Percentiles rank a stretch among this genome's conserved stretches.
These are phyloP conservation scores for Exsudoporus frostii DNA, from an alignment of 768 basidiomycete genomes.

Conservation along the genomic window DNA sequence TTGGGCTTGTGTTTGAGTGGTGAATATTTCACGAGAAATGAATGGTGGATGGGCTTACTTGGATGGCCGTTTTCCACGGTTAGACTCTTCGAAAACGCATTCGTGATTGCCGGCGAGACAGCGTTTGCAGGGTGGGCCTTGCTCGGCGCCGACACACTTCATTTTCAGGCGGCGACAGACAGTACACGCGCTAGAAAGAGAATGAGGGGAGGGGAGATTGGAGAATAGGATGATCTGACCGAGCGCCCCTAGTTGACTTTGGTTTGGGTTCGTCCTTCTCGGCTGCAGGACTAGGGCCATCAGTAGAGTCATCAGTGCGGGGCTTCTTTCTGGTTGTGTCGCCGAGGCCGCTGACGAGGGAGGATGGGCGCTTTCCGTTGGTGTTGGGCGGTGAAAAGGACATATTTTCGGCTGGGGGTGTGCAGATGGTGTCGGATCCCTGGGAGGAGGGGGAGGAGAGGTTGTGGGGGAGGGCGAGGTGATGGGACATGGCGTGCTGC, in stretches of 20 bases:
- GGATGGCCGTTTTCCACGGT: slow-evolving; percentile 86
- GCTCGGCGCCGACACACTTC: slow-evolving; percentile 90
- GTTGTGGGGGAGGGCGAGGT: slow-evolving; percentile 52
- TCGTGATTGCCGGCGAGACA: slow-evolving; percentile 78
- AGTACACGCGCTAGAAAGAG: slow-evolving; percentile 69
- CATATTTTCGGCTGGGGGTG: slow-evolving; percentile 64
- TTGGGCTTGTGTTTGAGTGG: slow-evolving; percentile 37
- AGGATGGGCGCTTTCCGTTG: slow-evolving; percentile 68
- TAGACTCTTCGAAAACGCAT: slow-evolving; percentile 96
- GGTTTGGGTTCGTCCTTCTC: slow-evolving; percentile 68
- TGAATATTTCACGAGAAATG: slow-evolving; percentile 25
- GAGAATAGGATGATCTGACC: slow-evolving; percentile 43
- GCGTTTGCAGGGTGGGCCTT: slow-evolving; percentile 89
- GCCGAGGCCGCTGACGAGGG: slow-evolving; percentile 35
- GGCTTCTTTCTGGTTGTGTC: slow-evolving; percentile 54
- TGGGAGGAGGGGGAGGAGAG: slow-evolving; percentile 80
- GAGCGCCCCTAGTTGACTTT: slow-evolving; percentile 85
- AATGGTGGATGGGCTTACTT: slow-evolving; percentile 48
- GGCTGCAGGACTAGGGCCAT: slow-evolving; percentile 47
- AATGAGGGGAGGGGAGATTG: slow-evolving; percentile 7
- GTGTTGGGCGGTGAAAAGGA: slow-evolving; percentile 47
- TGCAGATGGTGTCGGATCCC: slow-evolving; percentile 72
- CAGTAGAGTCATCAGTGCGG: slow-evolving; percentile 53
- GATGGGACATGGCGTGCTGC: slow-evolving; percentile 50
- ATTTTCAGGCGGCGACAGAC: slow-evolving; percentile 90